Evolutionary conservation across 805 yeast species (phyloP), one percentile per base, ranked within the genome.

Genomic region (Starmerella potacharoeniae): DNA sequence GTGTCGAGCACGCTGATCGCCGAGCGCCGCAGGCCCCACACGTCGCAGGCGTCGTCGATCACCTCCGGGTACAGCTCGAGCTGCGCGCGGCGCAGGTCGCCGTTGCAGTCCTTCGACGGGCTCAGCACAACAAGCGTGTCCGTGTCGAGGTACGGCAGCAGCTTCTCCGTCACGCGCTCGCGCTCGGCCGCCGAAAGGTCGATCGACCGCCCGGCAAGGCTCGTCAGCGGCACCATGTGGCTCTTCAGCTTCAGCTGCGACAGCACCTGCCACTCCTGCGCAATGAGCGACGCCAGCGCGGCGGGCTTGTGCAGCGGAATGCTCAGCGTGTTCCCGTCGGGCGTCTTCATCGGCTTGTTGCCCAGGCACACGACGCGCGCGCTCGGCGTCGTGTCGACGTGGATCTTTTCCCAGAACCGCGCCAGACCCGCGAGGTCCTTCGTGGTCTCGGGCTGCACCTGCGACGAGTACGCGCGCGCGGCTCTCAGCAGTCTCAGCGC

Each of bases 81-180:
- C 69, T 93, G 98, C n/a, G 79, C 87, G 40, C 72, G 68, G 65
- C 98, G 77, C 58, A 93, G 74, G 43, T 73, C 74, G 9, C 97
- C 97, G 61, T 86, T 90, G 66, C 85, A 88, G 67, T 91, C 97
- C 43, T 73, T 75, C 10, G 63, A 60, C 11, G 96, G 95, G 1
- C 96, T 82, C 65, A 90, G 84, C 8, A 91, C 88, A 52, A 93
- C 75, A 59, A 95, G 73, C 1, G 97, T 89, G 69, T 93, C 99
- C 0, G 98, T 93, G 68, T 93, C 98, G 56, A 95, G 73, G 66
- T 90, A 93, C 54, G 90, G 80, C 10, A 91, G 71, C 58, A 93
- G 71, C 59, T 77, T 78, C 44, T 75, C 69, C 58, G 79, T 77
- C 22, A 87, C 78, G 44, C 77, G 78, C 5, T 75, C 77, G 5